A percentile compares a stretch with the other conserved stretches of the same genome.
Conservation (phyloP, 805 yeast species). For the Lipomyces anomalus region DNA sequence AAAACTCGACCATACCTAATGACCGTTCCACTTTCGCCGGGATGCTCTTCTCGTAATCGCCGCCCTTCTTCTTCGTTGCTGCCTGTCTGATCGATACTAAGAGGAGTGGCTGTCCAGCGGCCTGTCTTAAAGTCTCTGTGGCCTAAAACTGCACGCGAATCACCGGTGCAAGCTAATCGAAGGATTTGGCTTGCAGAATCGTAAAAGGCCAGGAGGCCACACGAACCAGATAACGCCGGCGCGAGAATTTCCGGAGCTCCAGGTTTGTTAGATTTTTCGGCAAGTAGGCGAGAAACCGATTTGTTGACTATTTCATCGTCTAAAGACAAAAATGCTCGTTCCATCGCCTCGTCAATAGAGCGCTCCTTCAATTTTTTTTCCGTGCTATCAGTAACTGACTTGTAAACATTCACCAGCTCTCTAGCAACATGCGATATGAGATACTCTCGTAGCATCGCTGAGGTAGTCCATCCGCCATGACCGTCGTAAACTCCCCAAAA, state of each 20-base stretch:
- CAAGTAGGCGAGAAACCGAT: constrained; percentile 62
- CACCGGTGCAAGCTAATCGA: constrained; percentile 94
- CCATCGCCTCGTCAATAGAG: constrained; percentile 71
- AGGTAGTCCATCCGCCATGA: constrained; percentile 90
- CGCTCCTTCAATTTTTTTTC: constrained; percentile 39
- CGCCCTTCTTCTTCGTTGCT: constrained; percentile 82
- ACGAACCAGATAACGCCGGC: constrained; percentile 94
- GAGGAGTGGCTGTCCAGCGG: constrained; percentile 80
- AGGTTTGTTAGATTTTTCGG: constrained; percentile 56
- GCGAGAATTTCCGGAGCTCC: constrained; percentile 66
- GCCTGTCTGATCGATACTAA: constrained; percentile 91
- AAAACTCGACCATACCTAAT: constrained; percentile 82
- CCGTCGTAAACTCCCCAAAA: constrained; percentile 97
- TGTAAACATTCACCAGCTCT: constrained; percentile 57
- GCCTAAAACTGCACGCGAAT: constrained; percentile 87
- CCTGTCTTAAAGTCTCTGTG: constrained; percentile 44
- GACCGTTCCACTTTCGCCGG: constrained; percentile 72
- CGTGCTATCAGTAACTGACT: constrained; percentile 38
- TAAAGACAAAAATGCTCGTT: constrained; percentile 69
- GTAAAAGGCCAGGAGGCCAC: constrained; percentile 82
- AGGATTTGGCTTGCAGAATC: constrained; percentile 67
- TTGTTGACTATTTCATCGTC: constrained; percentile 83
- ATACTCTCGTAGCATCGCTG: constrained; percentile 75
- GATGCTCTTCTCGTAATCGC: constrained; percentile 80
- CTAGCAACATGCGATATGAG: constrained; percentile 69